Evolutionary conservation across 2,329 filamentous ascomycete genomes (phyloP).

Genomic region (Fusarium sterilihyphosum): DNA sequence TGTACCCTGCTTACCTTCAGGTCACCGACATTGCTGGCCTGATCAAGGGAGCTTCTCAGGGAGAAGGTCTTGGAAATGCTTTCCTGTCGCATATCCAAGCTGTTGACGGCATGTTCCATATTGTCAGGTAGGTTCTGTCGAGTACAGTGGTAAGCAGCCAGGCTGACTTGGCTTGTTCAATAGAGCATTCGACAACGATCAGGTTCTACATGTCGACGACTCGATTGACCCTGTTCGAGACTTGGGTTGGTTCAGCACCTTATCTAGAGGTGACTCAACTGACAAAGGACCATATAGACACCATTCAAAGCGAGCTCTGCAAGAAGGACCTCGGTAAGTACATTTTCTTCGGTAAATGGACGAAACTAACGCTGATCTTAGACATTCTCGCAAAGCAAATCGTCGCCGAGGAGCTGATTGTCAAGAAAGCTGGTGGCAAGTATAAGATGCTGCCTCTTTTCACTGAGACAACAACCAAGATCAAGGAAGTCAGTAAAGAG

Average conservation of each 20-base stretch:
- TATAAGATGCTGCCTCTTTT: constrained; percentile 59
- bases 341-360: fast-evolving
- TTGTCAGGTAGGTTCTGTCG: constrained; percentile 49
- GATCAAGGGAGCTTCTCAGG: constrained; percentile 56
- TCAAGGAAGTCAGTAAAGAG: constrained; percentile 41
- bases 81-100: constrained; percentile 58
- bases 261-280: neutral
- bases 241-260: constrained; percentile 46
- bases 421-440: constrained; percentile 55
- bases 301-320: constrained; percentile 43
- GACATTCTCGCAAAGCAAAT: constrained; percentile 54
- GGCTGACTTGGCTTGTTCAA: constrained; percentile 5
- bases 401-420: constrained; percentile 52
- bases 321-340: constrained; percentile 51
- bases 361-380: neutral
- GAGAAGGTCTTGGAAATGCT: constrained; percentile 56
- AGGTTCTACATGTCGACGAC: constrained; percentile 58
- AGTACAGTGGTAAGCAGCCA: fast-evolving
- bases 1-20: constrained; percentile 57
- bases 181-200: constrained; percentile 56
- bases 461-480: constrained; percentile 55
- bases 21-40: constrained; percentile 58
- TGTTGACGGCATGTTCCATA: constrained; percentile 58
- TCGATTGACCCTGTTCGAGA: constrained; percentile 57
- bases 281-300: constrained; percentile 23